phyloP scores from a whole-genome alignment of 257 asterid genomes.

The Ilex asprella region DNA sequence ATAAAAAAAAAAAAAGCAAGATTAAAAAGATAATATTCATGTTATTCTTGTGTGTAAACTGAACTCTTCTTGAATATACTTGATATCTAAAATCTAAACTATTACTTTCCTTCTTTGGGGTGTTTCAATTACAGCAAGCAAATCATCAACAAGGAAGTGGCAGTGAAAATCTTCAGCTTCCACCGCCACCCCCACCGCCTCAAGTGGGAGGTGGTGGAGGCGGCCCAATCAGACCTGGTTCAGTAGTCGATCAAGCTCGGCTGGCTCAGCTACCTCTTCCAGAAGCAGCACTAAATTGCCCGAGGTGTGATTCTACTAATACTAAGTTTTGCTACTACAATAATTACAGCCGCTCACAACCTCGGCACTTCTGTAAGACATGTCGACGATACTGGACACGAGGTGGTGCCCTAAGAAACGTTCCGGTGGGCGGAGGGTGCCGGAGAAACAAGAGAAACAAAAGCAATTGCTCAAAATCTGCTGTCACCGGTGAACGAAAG shows the following conservation, averaged over 20 bases:
- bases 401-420: no score
- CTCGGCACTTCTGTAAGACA: no score
- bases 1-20: slow-evolving; percentile 16
- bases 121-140: slow-evolving; percentile 28
- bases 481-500: slow-evolving; percentile 2
- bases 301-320: slow-evolving; percentile 36
- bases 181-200: slow-evolving; percentile 13
- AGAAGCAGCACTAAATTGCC: slow-evolving; percentile 37
- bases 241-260: slow-evolving; percentile 42
- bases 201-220: slow-evolving; percentile 13
- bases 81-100: background rate
- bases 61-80: slow-evolving; percentile 41
- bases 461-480: slow-evolving; percentile 22
- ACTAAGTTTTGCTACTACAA: slow-evolving; percentile 23
- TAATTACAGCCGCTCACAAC: no score
- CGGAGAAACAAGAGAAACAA: slow-evolving; percentile 34
- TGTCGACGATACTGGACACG: no score
- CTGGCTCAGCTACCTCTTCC: slow-evolving; percentile 31
- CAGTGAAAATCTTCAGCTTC: slow-evolving; percentile 14
- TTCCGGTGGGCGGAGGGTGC: no score
- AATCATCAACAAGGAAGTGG: slow-evolving; percentile 24
- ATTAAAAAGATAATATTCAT: slow-evolving; percentile 29
- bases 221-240: slow-evolving; percentile 36
- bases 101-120: slow-evolving; percentile 1
- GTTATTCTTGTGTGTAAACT: slow-evolving; percentile 25